These are phyloP conservation scores for Hanseniaspora sp. DNA, from an alignment of 1,139 yeast genomes.

Conservation along the genomic window DNA sequence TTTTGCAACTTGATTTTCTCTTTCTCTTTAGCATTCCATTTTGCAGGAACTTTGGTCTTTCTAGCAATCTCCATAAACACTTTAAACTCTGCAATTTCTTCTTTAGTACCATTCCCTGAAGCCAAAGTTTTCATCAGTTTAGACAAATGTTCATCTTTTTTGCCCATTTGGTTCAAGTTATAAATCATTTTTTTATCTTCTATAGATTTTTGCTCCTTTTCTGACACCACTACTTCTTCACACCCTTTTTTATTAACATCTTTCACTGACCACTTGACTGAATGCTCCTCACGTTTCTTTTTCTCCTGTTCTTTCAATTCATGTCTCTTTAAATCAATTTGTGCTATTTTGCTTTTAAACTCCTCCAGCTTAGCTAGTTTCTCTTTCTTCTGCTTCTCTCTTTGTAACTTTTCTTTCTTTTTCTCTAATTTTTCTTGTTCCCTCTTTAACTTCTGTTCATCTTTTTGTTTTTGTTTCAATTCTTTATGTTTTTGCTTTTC, in stretches of 20 bases:
- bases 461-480: conserved; percentile 4
- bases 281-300: conserved; percentile 16
- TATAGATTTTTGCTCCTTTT: conserved; percentile 28
- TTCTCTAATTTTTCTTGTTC: conserved; percentile 14
- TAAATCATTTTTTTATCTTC: conserved; percentile 72
- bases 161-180: conserved; percentile 71
- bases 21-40: conserved; percentile 26
- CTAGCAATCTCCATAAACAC: conserved; percentile 67
- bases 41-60: conserved; percentile 51
- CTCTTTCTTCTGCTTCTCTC: conserved; percentile 10
- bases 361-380: conserved; percentile 8
- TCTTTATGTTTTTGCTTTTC: conserved; percentile 14
- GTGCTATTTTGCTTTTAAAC: conserved; percentile 19
- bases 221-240: conserved; percentile 9
- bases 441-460: conserved; percentile 2
- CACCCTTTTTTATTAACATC: conserved; percentile 1
- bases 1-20: conserved; percentile 17
- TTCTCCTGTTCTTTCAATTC: conserved; percentile 17
- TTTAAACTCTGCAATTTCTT: conserved; percentile 66
- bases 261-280: conserved; percentile 13
- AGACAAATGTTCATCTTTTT: conserved; percentile 55
- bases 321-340: conserved; percentile 11
- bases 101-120: conserved; percentile 58
- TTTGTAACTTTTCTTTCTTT: conserved; percentile 21
- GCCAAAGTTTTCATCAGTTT: conserved; percentile 75